These are phyloP conservation scores for Fusarium nygamai DNA, from an alignment of 2,329 filamentous ascomycete species.

Conservation along the genomic window DNA sequence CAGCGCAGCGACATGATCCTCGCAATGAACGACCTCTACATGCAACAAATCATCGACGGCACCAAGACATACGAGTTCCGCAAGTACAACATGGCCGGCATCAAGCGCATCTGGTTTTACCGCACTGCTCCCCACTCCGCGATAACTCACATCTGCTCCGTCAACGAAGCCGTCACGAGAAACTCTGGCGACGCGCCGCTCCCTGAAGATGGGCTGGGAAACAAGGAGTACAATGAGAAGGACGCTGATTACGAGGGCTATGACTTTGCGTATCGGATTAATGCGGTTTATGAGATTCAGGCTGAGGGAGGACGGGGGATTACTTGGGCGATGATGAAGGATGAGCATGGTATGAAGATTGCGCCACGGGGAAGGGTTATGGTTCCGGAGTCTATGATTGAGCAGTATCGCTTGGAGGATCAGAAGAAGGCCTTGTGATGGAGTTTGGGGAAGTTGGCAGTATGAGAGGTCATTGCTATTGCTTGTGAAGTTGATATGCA, in stretches of 20 bases:
- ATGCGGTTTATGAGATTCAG: constrained; percentile 35
- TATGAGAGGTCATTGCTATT: neutral
- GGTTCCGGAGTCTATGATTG: neutral
- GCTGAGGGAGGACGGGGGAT: constrained; percentile 9
- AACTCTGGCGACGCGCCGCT: constrained; percentile 20
- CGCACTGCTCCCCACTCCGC: constrained; percentile 39
- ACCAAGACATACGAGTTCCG: constrained; percentile 40
- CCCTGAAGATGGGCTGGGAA: constrained; percentile 36
- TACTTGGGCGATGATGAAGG: constrained; percentile 25
- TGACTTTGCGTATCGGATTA: constrained; percentile 43
- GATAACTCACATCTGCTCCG: constrained; percentile 42
- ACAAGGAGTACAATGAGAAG: constrained; percentile 40
- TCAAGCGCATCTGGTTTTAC: constrained; percentile 42
- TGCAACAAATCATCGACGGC: constrained; percentile 40
- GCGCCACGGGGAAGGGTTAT: constrained; percentile 1
- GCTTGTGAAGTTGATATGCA: accelerated
- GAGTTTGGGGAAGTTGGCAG: neutral
- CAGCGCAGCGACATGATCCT: constrained; percentile 21
- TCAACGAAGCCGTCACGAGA: constrained; percentile 27
- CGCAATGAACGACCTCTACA: constrained; percentile 30
- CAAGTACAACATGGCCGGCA: constrained; percentile 32
- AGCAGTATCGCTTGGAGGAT: neutral
- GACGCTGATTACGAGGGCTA: constrained; percentile 42
- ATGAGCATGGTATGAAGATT: constrained; percentile 14
- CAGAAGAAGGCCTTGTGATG: neutral